Evolutionary conservation across 2,329 filamentous ascomycete genomes (phyloP).

Genomic region (Ceratocystis variospora): DNA sequence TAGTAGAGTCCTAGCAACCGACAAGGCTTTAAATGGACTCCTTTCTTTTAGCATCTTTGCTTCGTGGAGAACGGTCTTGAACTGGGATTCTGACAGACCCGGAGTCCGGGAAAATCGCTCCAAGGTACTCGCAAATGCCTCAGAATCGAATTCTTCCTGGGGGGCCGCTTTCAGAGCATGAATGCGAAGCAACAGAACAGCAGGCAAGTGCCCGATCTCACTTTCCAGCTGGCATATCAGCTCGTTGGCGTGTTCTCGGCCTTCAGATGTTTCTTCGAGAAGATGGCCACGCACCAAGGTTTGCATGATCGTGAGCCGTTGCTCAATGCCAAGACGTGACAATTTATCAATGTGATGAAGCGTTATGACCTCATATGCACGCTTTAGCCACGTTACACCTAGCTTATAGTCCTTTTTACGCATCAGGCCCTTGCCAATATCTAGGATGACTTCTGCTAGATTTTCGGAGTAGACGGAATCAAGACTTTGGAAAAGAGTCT

Average conservation of each 20-base stretch:
- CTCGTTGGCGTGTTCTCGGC: conserved; percentile 38
- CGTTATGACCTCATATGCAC: conserved; percentile 48
- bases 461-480: conserved; percentile 42
- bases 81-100: conserved; percentile 46
- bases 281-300: conserved; percentile 43
- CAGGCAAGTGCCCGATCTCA: conserved; percentile 48
- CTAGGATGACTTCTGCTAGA: conserved; percentile 54
- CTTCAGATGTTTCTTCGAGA: conserved; percentile 32
- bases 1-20: conserved; percentile 51
- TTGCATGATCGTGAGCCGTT: conserved; percentile 54
- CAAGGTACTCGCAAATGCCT: conserved; percentile 41
- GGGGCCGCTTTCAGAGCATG: conserved; percentile 45
- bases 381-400: conserved; percentile 48
- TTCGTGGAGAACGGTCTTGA: conserved; percentile 54
- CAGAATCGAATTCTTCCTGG: conserved; percentile 34
- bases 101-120: conserved; percentile 46
- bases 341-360: conserved; percentile 40
- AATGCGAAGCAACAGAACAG: conserved; percentile 54
- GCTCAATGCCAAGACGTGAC: conserved; percentile 46
- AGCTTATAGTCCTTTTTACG: conserved; percentile 35
- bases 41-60: conserved; percentile 49
- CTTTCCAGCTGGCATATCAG: conserved; percentile 48
- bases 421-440: conserved; percentile 52
- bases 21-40: conserved; percentile 35
- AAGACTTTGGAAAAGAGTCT: conserved; percentile 28